Base-by-base conservation (phyloP, 2,329 filamentous ascomycete genomes). In the Aspergillus fischeri region DNA sequence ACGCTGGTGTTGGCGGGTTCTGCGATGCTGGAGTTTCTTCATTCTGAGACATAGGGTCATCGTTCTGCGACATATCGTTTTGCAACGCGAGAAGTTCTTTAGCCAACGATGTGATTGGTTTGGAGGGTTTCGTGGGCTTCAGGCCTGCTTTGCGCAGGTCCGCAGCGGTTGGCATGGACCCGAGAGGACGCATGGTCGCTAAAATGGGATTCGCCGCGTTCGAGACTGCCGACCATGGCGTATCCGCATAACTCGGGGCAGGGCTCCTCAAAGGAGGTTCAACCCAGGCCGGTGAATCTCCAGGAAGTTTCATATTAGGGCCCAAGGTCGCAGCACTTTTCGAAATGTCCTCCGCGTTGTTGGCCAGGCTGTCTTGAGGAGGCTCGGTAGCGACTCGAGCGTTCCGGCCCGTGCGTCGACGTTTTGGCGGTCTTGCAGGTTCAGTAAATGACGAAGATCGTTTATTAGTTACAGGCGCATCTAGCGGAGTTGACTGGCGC, bases 181-280 rank as follows among this genome's bases (percentile, higher is more conserved):
- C 92, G 55, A 96, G 77, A 27, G 92, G 87, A 53, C 86, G 87
- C 92, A 96, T 96, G 67, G 87, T 87, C 73, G 90, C 87, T 57
- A 95, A 79, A 20, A 95, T 89, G 62, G 90, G 90, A 72, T 86
- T 85, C 51, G 88, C 82, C 67, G 88, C 80, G 48, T 57, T 65
- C 28, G 63, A 70, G 64, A 94, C 82, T 48, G 89, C 89, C 56
- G 82, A 85, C 68, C 68, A 70, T 14, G 69, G 66, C 70, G 83
- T 80, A 64, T 96, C 91, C 78, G 90, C 86, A 70, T 88, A 96
- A 70, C 89, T 93, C 10, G 92, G 81, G 49, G 77, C 77, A 49
- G 80, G 79, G 50, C 73, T 69, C 57, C 81, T 79, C 49, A 83
- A 67, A 41, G 79, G 73, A 51, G 86, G 86, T 72, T 88, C 86